A percentile compares a stretch with the other conserved stretches of the same genome.
These are phyloP conservation scores for Fonsecaea erecta DNA, from an alignment of 2,329 filamentous ascomycete species.

Conservation along the genomic window DNA sequence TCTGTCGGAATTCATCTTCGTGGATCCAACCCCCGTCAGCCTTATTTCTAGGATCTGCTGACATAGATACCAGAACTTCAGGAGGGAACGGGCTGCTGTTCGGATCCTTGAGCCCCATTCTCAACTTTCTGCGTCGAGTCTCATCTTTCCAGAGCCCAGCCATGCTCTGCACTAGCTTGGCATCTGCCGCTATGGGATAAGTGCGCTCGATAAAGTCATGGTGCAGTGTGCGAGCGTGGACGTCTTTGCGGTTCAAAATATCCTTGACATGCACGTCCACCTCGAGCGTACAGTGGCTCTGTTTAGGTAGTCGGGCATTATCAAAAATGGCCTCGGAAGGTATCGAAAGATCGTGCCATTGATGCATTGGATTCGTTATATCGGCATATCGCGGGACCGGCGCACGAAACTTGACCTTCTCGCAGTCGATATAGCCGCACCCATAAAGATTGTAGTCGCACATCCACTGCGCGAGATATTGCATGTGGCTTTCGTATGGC, in stretches of 20 bases:
- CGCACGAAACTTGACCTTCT: conserved; percentile 71
- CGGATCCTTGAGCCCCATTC: conserved; percentile 67
- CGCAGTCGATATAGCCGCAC: conserved; percentile 80
- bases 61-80: conserved; percentile 86
- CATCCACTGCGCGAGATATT: conserved; percentile 96
- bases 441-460: conserved; percentile 97
- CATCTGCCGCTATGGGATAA: conserved; percentile 65
- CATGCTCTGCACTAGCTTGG: conserved; percentile 93
- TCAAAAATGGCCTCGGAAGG: conserved; percentile 63
- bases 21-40: conserved; percentile 87
- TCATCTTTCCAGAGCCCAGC: conserved; percentile 92
- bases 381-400: conserved; percentile 75
- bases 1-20: conserved; percentile 77
- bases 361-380: conserved; percentile 64
- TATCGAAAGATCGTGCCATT: conserved; percentile 82
- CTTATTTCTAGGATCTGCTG: conserved; percentile 74
- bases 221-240: conserved; percentile 78
- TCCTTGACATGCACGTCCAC: conserved; percentile 87
- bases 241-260: conserved; percentile 78
- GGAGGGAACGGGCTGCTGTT: conserved; percentile 77
- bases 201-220: conserved; percentile 81
- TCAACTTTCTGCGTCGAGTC: conserved; percentile 73
- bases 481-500: conserved; percentile 90
- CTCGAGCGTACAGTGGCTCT: conserved; percentile 87
- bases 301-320: conserved; percentile 68